Evolutionary conservation across 2,329 filamentous ascomycete species (phyloP).

Genomic region (Xylaria multiplex): DNA sequence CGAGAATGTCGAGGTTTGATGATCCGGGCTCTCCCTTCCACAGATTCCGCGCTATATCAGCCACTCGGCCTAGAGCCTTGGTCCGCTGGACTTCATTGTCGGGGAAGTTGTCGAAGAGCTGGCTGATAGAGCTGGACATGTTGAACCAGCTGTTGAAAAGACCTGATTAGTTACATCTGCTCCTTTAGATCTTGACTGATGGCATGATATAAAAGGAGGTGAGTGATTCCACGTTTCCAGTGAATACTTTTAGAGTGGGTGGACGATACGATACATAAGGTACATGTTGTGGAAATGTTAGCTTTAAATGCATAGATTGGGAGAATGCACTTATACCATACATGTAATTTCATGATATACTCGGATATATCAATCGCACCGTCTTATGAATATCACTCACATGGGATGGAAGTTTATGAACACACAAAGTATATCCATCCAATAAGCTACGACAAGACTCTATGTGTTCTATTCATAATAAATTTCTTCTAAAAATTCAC

Average conservation of each 20-base stretch:
- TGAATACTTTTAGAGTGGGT: neutral
- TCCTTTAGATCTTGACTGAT: neutral
- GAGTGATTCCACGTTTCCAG: neutral
- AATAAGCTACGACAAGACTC: too few relatives aligned
- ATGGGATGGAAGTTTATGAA: neutral
- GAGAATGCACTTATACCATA: neutral
- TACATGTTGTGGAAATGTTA: neutral
- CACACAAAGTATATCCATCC: too few relatives aligned
- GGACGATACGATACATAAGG: neutral
- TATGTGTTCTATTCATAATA: too few relatives aligned
- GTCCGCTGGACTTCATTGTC: conserved; percentile 35
- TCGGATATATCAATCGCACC: neutral
- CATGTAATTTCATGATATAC: neutral
- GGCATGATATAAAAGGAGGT: neutral
- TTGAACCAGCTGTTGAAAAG: conserved; percentile 30
- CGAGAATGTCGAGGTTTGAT: conserved; percentile 57
- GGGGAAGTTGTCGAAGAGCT: conserved; percentile 39
- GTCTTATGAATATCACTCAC: neutral
- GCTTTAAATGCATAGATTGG: conserved; percentile 3
- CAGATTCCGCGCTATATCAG: conserved; percentile 53
- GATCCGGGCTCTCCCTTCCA: conserved; percentile 52
- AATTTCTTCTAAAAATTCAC: too few relatives aligned
- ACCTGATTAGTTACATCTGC: conserved; percentile 26
- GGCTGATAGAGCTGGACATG: conserved; percentile 42
- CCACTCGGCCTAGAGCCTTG: conserved; percentile 51